These are phyloP conservation scores for Phytopythium delawarense DNA, from an alignment of 352 stramenopile genomes.

Conservation along the genomic window DNA sequence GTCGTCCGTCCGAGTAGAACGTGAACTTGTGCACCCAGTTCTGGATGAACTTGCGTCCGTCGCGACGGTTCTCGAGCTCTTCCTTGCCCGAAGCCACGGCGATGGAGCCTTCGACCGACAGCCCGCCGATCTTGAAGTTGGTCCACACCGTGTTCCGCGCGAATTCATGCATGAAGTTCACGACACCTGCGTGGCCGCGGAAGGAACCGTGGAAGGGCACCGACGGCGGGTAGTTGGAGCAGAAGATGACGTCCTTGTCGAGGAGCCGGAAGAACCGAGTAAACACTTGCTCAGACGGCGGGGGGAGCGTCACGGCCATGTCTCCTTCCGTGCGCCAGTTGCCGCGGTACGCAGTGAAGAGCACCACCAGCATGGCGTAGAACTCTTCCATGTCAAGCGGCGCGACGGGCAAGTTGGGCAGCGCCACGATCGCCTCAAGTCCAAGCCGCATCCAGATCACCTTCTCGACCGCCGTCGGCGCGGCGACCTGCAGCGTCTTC, in stretches of 20 bases:
- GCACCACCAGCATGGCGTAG: conserved; percentile 85
- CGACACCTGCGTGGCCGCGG: conserved; percentile 62
- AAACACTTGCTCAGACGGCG: conserved; percentile 83
- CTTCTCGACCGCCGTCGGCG: conserved; percentile 76
- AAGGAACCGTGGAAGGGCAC: conserved; percentile 86
- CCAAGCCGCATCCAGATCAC: conserved; percentile 87
- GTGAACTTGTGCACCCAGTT: conserved; percentile 91
- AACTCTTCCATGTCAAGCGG: conserved; percentile 88
- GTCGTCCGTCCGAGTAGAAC: conserved; percentile 78
- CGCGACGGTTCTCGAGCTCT: conserved; percentile 82
- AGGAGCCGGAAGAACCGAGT: conserved; percentile 84
- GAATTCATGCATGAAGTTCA: conserved; percentile 81
- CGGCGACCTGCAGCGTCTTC: conserved; percentile 75
- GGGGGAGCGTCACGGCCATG: conserved; percentile 84
- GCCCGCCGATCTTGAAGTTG: conserved; percentile 83
- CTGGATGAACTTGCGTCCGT: conserved; percentile 81
- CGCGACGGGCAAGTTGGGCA: conserved; percentile 71
- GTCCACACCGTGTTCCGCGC: conserved; percentile 75
- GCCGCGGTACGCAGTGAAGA: conserved; percentile 75
- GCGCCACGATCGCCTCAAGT: conserved; percentile 80
- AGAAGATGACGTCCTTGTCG: conserved; percentile 86
- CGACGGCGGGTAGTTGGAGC: conserved; percentile 84
- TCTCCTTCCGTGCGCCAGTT: conserved; percentile 84
- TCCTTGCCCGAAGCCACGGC: conserved; percentile 83
- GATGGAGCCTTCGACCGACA: conserved; percentile 81